A percentile compares a stretch with the other conserved stretches of the same genome.
Evolutionary conservation across 164 flowering plant genomes (phyloP).

Genomic region (Piper betle): DNA sequence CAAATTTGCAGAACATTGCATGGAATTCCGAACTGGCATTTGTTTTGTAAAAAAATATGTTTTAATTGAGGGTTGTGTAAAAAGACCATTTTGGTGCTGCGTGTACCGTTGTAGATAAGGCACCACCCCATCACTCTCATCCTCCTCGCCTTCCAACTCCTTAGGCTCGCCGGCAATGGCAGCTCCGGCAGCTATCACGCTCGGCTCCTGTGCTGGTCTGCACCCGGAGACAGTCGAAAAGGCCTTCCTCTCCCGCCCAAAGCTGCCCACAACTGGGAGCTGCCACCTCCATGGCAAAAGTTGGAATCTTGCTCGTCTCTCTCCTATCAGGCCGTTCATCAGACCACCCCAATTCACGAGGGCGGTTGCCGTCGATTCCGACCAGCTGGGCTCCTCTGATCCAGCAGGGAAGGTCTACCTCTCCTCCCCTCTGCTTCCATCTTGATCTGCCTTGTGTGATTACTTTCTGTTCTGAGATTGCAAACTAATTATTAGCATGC

Average conservation of each 20-base stretch:
- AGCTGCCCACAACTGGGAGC: background rate
- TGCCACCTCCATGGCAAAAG: background rate
- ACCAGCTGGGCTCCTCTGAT: slow-evolving; percentile 23
- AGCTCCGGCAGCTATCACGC: slow-evolving; percentile 11
- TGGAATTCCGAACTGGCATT: no score
- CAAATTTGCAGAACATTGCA: no score
- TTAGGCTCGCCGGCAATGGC: slow-evolving; percentile 5
- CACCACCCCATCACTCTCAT: background rate
- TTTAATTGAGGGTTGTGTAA: no score
- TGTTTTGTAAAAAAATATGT: no score
- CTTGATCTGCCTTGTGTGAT: background rate
- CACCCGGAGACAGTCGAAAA: slow-evolving; percentile 4
- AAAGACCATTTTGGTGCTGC: no score
- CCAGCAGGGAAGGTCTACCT: slow-evolving; percentile 22
- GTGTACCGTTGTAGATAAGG: background rate
- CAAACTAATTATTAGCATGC: no score
- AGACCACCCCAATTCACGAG: slow-evolving; percentile 14
- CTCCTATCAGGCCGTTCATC: background rate
- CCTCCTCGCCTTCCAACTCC: background rate
- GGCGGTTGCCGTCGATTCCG: slow-evolving; percentile 34
- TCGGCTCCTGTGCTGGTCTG: slow-evolving; percentile 11
- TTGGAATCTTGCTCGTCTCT: background rate
- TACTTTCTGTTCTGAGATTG: background rate
- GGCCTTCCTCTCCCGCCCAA: background rate
- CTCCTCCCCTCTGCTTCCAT: slow-evolving; percentile 1